These are phyloP conservation scores for Ascochyta viciae-villosae DNA, from an alignment of 2,329 filamentous ascomycete species.

Conservation along the genomic window DNA sequence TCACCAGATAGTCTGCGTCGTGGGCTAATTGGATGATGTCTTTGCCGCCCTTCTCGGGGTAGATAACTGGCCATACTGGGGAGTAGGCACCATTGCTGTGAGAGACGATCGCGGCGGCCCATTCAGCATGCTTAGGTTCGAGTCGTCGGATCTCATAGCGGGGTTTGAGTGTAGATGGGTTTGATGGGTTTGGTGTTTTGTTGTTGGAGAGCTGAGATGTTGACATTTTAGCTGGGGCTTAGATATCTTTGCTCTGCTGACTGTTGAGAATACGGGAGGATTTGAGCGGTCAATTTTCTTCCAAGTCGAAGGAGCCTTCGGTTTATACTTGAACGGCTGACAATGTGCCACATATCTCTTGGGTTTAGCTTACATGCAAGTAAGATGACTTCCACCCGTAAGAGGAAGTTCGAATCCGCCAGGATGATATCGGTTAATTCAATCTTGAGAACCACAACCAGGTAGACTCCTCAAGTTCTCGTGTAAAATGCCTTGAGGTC, in stretches of 20 bases:
- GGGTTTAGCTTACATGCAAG: not conserved
- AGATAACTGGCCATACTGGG: constrained; percentile 35
- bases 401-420: not conserved
- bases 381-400: constrained; percentile 1
- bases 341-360: not conserved
- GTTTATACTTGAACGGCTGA: not conserved
- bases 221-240: no score
- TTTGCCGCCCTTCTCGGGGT: constrained; percentile 30
- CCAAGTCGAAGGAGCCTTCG: not conserved
- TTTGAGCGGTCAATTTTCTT: not conserved
- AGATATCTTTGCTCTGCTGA: not conserved
- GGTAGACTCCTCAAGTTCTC: not conserved
- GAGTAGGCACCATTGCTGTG: constrained; percentile 45
- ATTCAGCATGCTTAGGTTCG: constrained; percentile 31
- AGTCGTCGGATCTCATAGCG: constrained; percentile 45
- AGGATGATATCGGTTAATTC: not conserved
- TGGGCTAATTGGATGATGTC: constrained; percentile 17
- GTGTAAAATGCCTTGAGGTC: not conserved
- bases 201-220: constrained; percentile 25
- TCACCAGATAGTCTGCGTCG: constrained; percentile 36
- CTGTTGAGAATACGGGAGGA: no score
- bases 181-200: constrained; percentile 30
- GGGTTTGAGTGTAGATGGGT: constrained; percentile 34
- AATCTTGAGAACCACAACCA: not conserved
- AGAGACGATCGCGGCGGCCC: constrained; percentile 39